A percentile compares a stretch with the other conserved stretches of the same genome.
These are phyloP conservation scores for Cryptococcus sp. DNA, from an alignment of 1,284 basidiomycete species.

Conservation along the genomic window DNA sequence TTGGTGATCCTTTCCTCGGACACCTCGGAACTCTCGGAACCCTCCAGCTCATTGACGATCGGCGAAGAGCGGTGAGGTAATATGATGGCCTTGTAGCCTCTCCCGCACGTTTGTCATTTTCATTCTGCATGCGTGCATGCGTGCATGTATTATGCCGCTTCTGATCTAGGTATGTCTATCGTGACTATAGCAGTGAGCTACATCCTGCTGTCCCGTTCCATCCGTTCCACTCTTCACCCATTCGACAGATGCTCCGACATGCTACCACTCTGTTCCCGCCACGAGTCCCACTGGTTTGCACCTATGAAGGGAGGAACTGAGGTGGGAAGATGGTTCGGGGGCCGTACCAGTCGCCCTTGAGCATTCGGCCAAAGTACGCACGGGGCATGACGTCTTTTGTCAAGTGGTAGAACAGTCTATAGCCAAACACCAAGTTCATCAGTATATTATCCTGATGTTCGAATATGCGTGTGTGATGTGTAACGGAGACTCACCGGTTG, in stretches of 20 bases:
- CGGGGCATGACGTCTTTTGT: conserved; percentile 89
- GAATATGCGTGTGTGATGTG: background rate
- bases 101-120: too few species aligned
- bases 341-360: conserved; percentile 60
- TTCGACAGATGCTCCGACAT: background rate
- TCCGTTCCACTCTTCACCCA: background rate
- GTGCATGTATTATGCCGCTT: too few species aligned
- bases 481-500: conserved; percentile 43
- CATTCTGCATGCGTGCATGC: too few species aligned
- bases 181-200: conserved; percentile 2
- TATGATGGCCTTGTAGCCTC: too few species aligned
- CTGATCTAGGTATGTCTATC: too few species aligned
- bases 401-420: conserved; percentile 80
- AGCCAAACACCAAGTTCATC: background rate
- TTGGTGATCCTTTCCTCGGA: too few species aligned
- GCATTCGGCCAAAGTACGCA: conserved; percentile 83
- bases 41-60: too few species aligned
- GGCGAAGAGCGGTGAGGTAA: too few species aligned
- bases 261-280: background rate
- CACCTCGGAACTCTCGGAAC: too few species aligned
- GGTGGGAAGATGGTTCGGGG: conserved; percentile 50
- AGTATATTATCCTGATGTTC: background rate
- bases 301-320: conserved; percentile 32
- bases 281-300: background rate
- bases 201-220: conserved; percentile 5